Percentiles rank a stretch among this genome's conserved stretches.
phyloP scores from a whole-genome alignment of 2,329 filamentous ascomycete genomes.

The Aureobasidium namibiae region DNA sequence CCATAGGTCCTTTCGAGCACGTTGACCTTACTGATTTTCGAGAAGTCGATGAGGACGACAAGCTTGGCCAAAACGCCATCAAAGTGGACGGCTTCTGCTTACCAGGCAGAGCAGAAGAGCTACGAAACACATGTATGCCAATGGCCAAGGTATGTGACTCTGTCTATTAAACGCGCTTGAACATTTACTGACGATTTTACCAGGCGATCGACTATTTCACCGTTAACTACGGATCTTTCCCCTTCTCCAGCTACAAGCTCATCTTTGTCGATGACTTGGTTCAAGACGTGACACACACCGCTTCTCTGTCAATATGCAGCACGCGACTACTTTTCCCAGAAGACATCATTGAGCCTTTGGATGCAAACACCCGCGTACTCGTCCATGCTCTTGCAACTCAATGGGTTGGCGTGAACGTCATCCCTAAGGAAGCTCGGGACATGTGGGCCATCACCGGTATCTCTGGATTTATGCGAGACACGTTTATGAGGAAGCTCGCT shows the following conservation, averaged over 20 bases:
- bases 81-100: conserved; percentile 89
- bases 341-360: conserved; percentile 75
- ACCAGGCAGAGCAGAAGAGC: conserved; percentile 70
- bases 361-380: conserved; percentile 70
- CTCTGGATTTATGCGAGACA: conserved; percentile 89
- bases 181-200: neutral
- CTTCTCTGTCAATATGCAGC: conserved; percentile 81
- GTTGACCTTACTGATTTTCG: conserved; percentile 84
- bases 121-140: conserved; percentile 78
- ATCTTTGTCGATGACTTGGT: conserved; percentile 89
- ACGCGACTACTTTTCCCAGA: conserved; percentile 76
- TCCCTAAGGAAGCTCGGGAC: conserved; percentile 71
- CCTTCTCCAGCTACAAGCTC: conserved; percentile 84
- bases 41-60: conserved; percentile 84
- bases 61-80: conserved; percentile 77
- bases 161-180: conserved; percentile 14
- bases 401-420: conserved; percentile 89
- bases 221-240: conserved; percentile 80
- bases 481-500: conserved; percentile 82
- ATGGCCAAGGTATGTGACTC: conserved; percentile 49
- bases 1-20: conserved; percentile 88
- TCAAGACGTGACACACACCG: conserved; percentile 65
- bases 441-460: conserved; percentile 85
- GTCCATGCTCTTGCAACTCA: conserved; percentile 82
- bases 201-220: conserved; percentile 82